A percentile compares a stretch with the other conserved stretches of the same genome.
Conservation (phyloP, 2,329 filamentous ascomycete genomes). For the Xylariaceae sp. region DNA sequence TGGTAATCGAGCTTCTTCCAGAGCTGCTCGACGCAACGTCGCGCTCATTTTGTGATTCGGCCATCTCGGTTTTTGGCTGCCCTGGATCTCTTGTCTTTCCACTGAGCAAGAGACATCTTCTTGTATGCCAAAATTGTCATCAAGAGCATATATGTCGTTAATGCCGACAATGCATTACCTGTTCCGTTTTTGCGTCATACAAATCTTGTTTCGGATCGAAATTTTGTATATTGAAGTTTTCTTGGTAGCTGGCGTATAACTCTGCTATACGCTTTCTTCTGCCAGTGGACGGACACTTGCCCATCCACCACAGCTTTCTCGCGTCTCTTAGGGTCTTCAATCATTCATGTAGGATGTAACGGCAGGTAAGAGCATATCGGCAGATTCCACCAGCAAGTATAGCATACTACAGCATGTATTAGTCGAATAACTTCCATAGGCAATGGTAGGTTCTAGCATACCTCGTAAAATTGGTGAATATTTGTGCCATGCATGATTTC, state of each 20-base stretch:
- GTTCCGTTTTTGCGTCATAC: too few species aligned
- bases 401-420: conserved; percentile 22
- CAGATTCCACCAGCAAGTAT: conserved; percentile 19
- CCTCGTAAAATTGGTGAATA: conserved; percentile 67
- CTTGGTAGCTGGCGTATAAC: conserved; percentile 70
- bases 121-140: conserved; percentile 74
- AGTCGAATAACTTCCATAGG: not conserved
- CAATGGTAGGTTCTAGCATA: conserved; percentile 34
- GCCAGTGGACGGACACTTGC: conserved; percentile 20
- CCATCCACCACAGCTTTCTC: conserved; percentile 22
- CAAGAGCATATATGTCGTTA: too few species aligned
- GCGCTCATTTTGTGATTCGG: conserved; percentile 78
- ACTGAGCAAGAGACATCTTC: conserved; percentile 75
- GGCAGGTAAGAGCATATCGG: conserved; percentile 30
- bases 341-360: conserved; percentile 30
- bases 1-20: conserved; percentile 84
- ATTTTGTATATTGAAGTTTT: conserved; percentile 79
- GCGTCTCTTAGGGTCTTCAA: conserved; percentile 16
- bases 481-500: conserved; percentile 67
- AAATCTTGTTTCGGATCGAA: conserved; percentile 83
- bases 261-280: conserved; percentile 21
- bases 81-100: conserved; percentile 66
- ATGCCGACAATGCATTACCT: too few species aligned
- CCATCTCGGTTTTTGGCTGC: conserved; percentile 70
- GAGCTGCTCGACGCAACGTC: conserved; percentile 83